These are phyloP conservation scores for Colletotrichum cereale DNA, from an alignment of 2,329 filamentous ascomycete species.

Conservation along the genomic window DNA sequence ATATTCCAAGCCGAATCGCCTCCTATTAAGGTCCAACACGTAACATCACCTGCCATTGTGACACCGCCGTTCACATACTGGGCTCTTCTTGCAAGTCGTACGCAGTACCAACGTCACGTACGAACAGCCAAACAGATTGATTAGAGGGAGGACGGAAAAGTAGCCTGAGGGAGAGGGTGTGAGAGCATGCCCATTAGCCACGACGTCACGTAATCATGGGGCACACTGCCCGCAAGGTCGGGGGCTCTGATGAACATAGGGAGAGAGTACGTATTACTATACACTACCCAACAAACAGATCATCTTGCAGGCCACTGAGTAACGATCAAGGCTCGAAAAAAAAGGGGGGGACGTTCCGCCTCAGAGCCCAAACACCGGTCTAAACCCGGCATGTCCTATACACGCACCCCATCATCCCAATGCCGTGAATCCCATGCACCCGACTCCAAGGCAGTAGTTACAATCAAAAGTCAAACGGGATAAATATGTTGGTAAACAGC, in stretches of 20 bases:
- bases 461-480: constrained; percentile 37
- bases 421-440: neutral
- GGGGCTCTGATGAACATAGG: neutral
- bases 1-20: neutral
- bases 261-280: neutral
- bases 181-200: too few relatives aligned
- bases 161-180: neutral
- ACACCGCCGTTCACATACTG: neutral
- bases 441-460: too few relatives aligned
- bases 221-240: too few relatives aligned
- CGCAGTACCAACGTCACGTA: neutral
- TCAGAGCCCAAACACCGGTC: too few relatives aligned
- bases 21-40: neutral
- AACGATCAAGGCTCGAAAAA: accelerated
- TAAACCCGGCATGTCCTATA: too few relatives aligned
- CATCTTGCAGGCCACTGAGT: neutral
- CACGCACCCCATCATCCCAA: neutral
- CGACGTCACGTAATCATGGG: too few relatives aligned
- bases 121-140: too few relatives aligned
- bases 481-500: constrained; percentile 36
- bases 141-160: too few relatives aligned
- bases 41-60: neutral
- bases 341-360: too few relatives aligned
- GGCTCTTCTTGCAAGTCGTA: neutral
- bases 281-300: neutral